Percentiles rank a stretch among this genome's conserved stretches.
These are phyloP conservation scores for Micromonas pusilla DNA, from an alignment of 139 green algal species.

Conservation along the genomic window DNA sequence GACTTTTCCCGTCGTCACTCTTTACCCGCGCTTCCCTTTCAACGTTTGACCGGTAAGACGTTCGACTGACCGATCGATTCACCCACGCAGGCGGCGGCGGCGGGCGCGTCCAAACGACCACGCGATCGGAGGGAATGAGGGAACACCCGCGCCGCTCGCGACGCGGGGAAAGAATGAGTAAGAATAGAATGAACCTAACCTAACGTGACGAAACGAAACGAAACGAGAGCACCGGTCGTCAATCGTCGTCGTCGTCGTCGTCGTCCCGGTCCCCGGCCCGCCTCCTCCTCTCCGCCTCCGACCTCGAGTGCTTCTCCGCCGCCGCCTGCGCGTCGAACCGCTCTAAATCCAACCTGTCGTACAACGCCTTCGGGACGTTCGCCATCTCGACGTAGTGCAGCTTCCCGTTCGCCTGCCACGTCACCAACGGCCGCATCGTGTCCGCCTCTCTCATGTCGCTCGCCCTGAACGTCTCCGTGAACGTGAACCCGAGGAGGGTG, in stretches of 20 bases:
- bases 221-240: too few species aligned
- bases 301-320: background rate
- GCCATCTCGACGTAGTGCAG: slow-evolving; percentile 13
- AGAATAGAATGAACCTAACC: too few species aligned
- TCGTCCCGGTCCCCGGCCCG: background rate
- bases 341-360: background rate
- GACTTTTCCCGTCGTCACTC: too few species aligned
- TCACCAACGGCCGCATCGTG: background rate
- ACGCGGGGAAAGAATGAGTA: background rate
- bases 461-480: background rate
- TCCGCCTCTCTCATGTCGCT: slow-evolving; percentile 5
- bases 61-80: too few species aligned
- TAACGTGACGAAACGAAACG: too few species aligned
- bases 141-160: too few species aligned
- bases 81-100: too few species aligned
- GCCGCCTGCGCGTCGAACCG: slow-evolving; percentile 2
- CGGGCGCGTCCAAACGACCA: too few species aligned
- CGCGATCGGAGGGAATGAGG: too few species aligned
- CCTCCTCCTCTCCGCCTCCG: background rate
- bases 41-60: too few species aligned
- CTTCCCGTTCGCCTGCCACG: slow-evolving; percentile 8
- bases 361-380: background rate
- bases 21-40: too few species aligned
- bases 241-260: slow-evolving; percentile 9
- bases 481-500: background rate